A percentile compares a stretch with the other conserved stretches of the same genome.
Evolutionary conservation across 2,329 filamentous ascomycete genomes (phyloP).

Genomic region (Apiospora koreana): DNA sequence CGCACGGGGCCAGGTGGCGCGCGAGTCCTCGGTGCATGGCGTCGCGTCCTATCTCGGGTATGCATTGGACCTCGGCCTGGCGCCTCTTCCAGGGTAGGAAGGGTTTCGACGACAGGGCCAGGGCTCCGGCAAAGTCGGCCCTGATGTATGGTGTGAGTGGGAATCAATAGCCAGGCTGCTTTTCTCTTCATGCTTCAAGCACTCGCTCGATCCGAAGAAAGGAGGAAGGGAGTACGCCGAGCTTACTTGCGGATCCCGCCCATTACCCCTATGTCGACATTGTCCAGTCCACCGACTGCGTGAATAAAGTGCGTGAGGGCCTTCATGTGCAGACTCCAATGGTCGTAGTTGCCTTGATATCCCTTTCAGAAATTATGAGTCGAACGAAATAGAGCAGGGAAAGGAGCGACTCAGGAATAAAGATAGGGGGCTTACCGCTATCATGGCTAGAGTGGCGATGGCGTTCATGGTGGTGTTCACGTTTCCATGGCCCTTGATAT

Average conservation of each 20-base stretch:
- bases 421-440: neutral
- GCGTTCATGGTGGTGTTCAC: neutral
- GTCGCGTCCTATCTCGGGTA: neutral
- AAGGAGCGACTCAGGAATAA: too few relatives aligned
- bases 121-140: neutral
- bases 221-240: neutral
- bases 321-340: conserved; percentile 5
- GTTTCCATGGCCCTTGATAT: too few relatives aligned
- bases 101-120: neutral
- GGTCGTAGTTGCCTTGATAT: neutral
- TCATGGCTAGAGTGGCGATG: neutral
- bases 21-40: neutral
- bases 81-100: neutral
- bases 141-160: neutral
- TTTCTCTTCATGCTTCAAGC: neutral
- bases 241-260: neutral
- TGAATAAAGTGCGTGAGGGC: neutral
- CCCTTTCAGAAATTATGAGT: neutral
- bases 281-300: neutral
- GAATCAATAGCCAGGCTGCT: too few relatives aligned
- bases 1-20: neutral
- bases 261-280: neutral
- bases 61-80: neutral
- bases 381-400: neutral
- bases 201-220: neutral